Evolutionary conservation across 1,284 basidiomycete species (phyloP), one percentile per base, ranked within the genome.

Genomic region (Naganishia liquefaciens): DNA sequence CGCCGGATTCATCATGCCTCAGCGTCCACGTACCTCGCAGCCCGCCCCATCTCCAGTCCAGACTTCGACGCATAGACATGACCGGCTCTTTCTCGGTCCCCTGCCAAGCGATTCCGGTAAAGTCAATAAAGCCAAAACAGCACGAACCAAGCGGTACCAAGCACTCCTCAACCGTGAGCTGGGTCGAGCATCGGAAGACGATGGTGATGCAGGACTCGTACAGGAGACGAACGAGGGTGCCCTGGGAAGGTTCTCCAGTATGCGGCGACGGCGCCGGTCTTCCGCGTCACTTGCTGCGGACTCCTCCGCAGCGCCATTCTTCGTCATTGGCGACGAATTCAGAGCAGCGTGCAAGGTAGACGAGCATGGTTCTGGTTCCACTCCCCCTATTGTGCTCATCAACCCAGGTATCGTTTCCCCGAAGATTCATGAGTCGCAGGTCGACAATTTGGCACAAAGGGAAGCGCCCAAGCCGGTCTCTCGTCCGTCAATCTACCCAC

Each of bases 81-180:
- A 60, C 21, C 44, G 55, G 19, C 55, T 60, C 44, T 60, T 60
- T 33, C 55, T 60, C 55, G 55, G 55, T 30, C 55, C 55, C 2
- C 25, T 60, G 4, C 55, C 55, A 28, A 21, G n/a, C 11, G 54
- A 40, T 13, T 54, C 43, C 28, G 19, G n/a, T 25, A 6, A 11
- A 17, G 9, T 23, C n/a, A 39, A 46, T 1, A 27, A 43, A 30
- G 54, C 44, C n/a, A 44, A 55, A 15, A 55, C 40, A 11, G 54
- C 54, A 11, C 21, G 54, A 3, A 43, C 25, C 17, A 44, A 55
- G n/a, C 43, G 54, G 42, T 46, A 40, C 30, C 25, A 21, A 7
- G 25, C 25, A 19, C 47, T 33, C 19, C 50, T 30, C 50, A 17
- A 27, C 17, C 17, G 43, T 44, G 43, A 44, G 2, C 43, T 23